Conservation (phyloP, 2,329 filamentous ascomycete species). For the Raffaelea arxii region DNA sequence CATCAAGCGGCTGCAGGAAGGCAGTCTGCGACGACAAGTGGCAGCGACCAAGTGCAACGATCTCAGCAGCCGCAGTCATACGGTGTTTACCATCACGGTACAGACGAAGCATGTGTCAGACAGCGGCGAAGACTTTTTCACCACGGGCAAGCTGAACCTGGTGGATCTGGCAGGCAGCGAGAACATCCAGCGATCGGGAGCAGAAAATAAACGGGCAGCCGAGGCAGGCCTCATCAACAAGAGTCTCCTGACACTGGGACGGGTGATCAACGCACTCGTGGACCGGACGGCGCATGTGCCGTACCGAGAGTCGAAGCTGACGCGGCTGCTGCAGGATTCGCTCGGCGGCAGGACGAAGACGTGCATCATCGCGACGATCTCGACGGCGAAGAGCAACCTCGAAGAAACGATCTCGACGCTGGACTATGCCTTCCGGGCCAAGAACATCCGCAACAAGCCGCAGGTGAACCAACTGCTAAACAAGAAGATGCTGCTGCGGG, state of each 20-base stretch:
- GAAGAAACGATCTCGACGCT: slow-evolving; percentile 98
- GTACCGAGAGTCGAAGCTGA: slow-evolving; percentile 88
- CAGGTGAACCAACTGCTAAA: slow-evolving; percentile 87
- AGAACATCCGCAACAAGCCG: slow-evolving; percentile 97
- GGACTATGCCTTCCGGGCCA: slow-evolving; percentile 94
- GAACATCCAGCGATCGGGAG: slow-evolving; percentile 93
- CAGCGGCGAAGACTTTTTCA: slow-evolving; percentile 80
- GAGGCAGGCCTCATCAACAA: slow-evolving; percentile 98
- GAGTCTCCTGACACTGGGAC: slow-evolving; percentile 84
- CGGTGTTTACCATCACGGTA: slow-evolving; percentile 91
- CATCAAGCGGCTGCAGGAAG: slow-evolving; percentile 78
- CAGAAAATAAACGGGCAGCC: slow-evolving; percentile 93
- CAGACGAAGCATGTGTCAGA: slow-evolving; percentile 76
- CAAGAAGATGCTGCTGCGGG: slow-evolving; percentile 83
- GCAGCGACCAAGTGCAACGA: slow-evolving; percentile 99
- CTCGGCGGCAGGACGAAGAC: slow-evolving; percentile 93
- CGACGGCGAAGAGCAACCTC: slow-evolving; percentile 86
- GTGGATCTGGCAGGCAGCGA: slow-evolving; percentile 96
- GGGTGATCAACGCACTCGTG: slow-evolving; percentile 95
- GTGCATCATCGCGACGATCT: slow-evolving; percentile 95
- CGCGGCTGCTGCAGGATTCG: slow-evolving; percentile 88
- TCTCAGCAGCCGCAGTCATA: slow-evolving; percentile 91
- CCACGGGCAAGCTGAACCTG: slow-evolving; percentile 87
- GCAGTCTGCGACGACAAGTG: slow-evolving; percentile 92
- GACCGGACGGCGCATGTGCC: slow-evolving; percentile 87